These are phyloP conservation scores for Mortierella sp. DNA, from an alignment of 371 early-diverging fungal species.

Conservation along the genomic window DNA sequence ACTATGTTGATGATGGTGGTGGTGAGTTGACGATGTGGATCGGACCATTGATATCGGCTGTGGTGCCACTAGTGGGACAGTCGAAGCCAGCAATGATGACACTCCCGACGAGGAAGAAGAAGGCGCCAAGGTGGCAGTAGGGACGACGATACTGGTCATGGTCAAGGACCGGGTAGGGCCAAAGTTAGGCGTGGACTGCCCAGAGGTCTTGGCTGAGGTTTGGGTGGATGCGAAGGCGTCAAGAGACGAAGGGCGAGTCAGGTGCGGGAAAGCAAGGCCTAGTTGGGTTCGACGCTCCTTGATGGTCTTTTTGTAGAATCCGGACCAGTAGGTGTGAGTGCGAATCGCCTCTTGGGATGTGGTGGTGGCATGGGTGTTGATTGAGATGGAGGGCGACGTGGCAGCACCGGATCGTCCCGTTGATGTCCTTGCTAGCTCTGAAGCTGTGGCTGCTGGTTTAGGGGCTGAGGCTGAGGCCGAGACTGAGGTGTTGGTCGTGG, in stretches of 20 bases:
- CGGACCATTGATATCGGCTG: slow-evolving; percentile 7
- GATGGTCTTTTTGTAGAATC: slow-evolving; percentile 79
- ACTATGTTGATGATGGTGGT: not conserved
- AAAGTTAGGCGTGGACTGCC: slow-evolving; percentile 45
- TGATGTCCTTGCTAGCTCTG: not conserved
- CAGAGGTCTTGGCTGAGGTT: slow-evolving; percentile 51
- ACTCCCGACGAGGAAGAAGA: not conserved
- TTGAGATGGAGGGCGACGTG: slow-evolving; percentile 20
- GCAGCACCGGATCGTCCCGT: slow-evolving; percentile 1
- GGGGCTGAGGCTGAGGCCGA: not conserved
- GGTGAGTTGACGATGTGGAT: not conserved
- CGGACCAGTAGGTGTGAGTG: slow-evolving; percentile 59
- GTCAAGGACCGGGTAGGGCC: slow-evolving; percentile 20
- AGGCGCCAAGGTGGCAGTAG: slow-evolving; percentile 2
- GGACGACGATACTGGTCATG: slow-evolving; percentile 20
- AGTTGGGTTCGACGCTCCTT: slow-evolving; percentile 74
- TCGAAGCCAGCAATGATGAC: not conserved
- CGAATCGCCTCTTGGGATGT: slow-evolving; percentile 19
- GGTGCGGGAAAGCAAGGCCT: slow-evolving; percentile 66
- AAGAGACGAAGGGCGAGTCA: slow-evolving; percentile 53
- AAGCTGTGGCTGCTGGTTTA: not conserved
- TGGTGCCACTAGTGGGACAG: slow-evolving; percentile 3
- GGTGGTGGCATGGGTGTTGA: slow-evolving; percentile 25
- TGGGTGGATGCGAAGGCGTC: slow-evolving; percentile 50
- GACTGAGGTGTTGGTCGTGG: too few species aligned